A percentile compares a stretch with the other conserved stretches of the same genome.
Conservation (phyloP, 768 basidiomycete species). For the Psilocybe sp. region DNA sequence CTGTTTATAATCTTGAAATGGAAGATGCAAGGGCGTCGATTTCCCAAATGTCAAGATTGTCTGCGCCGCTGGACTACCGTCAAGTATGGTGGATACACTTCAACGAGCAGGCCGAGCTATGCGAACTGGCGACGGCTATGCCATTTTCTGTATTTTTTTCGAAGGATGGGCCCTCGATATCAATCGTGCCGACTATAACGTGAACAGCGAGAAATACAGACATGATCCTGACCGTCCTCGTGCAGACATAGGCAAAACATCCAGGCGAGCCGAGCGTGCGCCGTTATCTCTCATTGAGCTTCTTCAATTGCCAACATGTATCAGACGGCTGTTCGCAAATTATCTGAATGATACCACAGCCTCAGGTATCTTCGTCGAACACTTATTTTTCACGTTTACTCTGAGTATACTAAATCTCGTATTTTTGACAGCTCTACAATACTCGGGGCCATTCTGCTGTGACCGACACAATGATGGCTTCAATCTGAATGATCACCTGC, state of each 20-base stretch:
- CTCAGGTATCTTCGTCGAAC: too few species aligned
- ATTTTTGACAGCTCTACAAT: background rate
- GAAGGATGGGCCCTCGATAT: slow-evolving; percentile 12
- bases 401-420: background rate
- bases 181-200: background rate
- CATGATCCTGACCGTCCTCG: slow-evolving; percentile 15
- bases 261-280: slow-evolving; percentile 5
- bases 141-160: slow-evolving; percentile 15
- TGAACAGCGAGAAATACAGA: too few species aligned
- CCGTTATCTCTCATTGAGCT: slow-evolving; percentile 4
- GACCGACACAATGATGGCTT: slow-evolving; percentile 5
- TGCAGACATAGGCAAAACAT: background rate
- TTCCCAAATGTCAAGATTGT: slow-evolving; percentile 21
- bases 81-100: slow-evolving; percentile 10
- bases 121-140: slow-evolving; percentile 1
- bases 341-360: slow-evolving; percentile 12
- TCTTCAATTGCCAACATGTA: background rate
- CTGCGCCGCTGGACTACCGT: slow-evolving; percentile 15
- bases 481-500: slow-evolving; percentile 1
- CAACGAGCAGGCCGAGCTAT: slow-evolving; percentile 17
- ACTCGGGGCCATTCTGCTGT: slow-evolving; percentile 6
- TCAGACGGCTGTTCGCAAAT: slow-evolving; percentile 6
- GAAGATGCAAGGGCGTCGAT: slow-evolving; percentile 16
- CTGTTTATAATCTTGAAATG: slow-evolving; percentile 3
- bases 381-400: too few species aligned